These are phyloP conservation scores for Arthrinium phaeospermum DNA, from an alignment of 2,329 filamentous ascomycete species.

Conservation along the genomic window DNA sequence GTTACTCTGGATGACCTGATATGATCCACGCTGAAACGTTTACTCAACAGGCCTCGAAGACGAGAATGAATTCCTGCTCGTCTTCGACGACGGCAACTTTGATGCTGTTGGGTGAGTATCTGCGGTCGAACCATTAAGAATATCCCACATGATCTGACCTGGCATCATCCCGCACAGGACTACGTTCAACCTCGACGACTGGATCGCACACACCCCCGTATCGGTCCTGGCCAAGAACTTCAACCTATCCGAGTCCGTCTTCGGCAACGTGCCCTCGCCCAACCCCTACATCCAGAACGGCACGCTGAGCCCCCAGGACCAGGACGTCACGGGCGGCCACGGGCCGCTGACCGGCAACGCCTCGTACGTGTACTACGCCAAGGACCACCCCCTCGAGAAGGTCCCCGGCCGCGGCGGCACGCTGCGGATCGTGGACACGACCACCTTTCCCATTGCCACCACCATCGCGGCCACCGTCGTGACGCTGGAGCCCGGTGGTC, in stretches of 20 bases:
- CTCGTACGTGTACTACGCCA: conserved; percentile 67
- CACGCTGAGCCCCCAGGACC: conserved; percentile 53
- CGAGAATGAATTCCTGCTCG: conserved; percentile 70
- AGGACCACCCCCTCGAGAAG: conserved; percentile 59
- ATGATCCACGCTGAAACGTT: background rate
- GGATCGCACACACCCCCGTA: conserved; percentile 70
- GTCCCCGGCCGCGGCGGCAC: conserved; percentile 67
- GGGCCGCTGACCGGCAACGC: conserved; percentile 59
- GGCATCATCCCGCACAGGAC: conserved; percentile 49
- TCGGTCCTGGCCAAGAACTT: conserved; percentile 72
- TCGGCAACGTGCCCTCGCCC: conserved; percentile 60
- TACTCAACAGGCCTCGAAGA: conserved; percentile 53
- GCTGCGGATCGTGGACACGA: conserved; percentile 69
- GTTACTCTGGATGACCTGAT: background rate
- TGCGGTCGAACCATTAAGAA: background rate
- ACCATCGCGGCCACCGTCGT: conserved; percentile 71
- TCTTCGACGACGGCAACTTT: conserved; percentile 71
- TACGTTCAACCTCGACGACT: conserved; percentile 75
- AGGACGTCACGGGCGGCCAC: conserved; percentile 51
- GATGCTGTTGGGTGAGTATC: conserved; percentile 60
- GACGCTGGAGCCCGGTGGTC: conserved; percentile 64
- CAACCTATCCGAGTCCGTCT: conserved; percentile 63
- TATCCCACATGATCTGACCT: background rate
- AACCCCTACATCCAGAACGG: conserved; percentile 68
- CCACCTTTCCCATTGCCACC: conserved; percentile 69